Percentiles rank a stretch among this genome's conserved stretches.
phyloP scores from a whole-genome alignment of 2,329 filamentous ascomycete species.

The Neonectria punicea region DNA sequence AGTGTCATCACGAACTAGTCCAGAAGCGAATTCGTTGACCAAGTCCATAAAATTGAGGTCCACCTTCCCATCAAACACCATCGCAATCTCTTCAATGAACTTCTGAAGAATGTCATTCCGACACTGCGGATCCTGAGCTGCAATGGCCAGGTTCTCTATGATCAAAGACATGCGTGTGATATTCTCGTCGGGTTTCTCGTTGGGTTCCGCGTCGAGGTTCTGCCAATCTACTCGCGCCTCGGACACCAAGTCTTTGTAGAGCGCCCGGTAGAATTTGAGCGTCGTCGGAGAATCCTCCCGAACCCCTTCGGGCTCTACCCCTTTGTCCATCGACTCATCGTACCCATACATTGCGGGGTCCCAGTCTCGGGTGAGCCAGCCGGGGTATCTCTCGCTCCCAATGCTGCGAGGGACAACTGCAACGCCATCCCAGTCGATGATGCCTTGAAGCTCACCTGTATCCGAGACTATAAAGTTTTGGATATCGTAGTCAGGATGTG shows the following conservation, averaged over 20 bases:
- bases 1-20: neutral
- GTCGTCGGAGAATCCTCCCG: slow-evolving; percentile 25
- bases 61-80: neutral
- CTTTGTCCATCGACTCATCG: slow-evolving; percentile 3
- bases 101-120: neutral
- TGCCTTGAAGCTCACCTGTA: slow-evolving; percentile 39
- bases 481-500: slow-evolving; percentile 44
- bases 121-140: neutral
- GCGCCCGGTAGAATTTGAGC: slow-evolving; percentile 11
- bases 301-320: neutral
- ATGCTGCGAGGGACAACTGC: slow-evolving; percentile 36
- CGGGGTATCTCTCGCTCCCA: slow-evolving; percentile 36
- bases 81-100: neutral
- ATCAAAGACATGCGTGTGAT: neutral
- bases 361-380: slow-evolving; percentile 34
- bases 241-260: neutral
- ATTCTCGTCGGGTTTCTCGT: too few species aligned
- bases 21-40: neutral
- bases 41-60: neutral
- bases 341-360: slow-evolving; percentile 31
- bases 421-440: slow-evolving; percentile 47
- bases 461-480: slow-evolving; percentile 46
- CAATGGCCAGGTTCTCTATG: neutral
- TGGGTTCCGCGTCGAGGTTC: too few species aligned
- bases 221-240: neutral